Base-by-base conservation (phyloP, 1,284 basidiomycete genomes). In the Cutaneotrichosporon dermatis region DNA sequence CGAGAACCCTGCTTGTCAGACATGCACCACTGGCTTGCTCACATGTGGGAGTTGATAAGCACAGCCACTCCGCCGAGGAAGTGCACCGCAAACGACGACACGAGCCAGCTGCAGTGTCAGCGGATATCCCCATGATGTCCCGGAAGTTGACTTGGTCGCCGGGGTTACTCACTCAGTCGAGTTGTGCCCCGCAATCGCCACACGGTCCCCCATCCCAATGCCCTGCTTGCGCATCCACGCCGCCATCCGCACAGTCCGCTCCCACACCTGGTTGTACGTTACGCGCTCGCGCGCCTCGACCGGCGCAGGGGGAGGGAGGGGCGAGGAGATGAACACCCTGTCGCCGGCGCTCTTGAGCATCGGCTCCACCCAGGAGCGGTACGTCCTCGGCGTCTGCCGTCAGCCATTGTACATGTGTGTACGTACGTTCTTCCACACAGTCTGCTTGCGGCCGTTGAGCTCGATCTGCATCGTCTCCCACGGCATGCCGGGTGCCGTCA, bases 401-500 rank as follows among this genome's bases (percentile, higher is more conserved):
- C 44, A 46, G 44, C 44, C 10, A 13, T 44, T 15, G 13, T 4
- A 6, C 7, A 11, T 10, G 15, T 9, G 8, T 4, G n/a, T 5
- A 62, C 69, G 54, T 37, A 73, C 73, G 63, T 70, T 63, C 65
- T 75, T 75, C 71, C 71, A 75, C n/a, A 60, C 60, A 25, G 62
- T 58, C n/a, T 65, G 55, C 33, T 43, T 51, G 11, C 64, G 54
- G 12, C 70, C 73, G 43, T 69, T 34, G 1, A 75, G 49, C 1
- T 59, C 45, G 8, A 58, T 50, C 48, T 68, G 62, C 51, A 70
- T 66, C 59, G 70, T 67, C 64, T 75, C 73, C 51, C 71, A 58
- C n/a, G 70, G 64, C 42, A 65, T 55, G 1, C 73, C 73, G 6
- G 64, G 65, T 3, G 69, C 58, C 8, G 71, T 72, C 25, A 75